phyloP scores from a whole-genome alignment of 306 rosid species.

The Macrotyloma uniflorum region DNA sequence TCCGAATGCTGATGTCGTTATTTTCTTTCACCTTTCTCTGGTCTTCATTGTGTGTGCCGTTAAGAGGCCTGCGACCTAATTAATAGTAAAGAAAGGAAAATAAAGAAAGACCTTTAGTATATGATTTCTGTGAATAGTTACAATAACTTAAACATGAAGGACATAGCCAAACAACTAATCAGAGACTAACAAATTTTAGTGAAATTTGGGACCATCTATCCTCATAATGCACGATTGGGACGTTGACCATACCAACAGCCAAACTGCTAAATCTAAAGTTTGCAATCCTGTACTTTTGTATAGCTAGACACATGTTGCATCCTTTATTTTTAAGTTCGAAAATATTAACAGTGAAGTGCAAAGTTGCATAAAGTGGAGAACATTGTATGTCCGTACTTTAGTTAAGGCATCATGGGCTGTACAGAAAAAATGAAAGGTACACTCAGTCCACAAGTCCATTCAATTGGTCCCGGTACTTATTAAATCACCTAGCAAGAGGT shows the following conservation, averaged over 20 bases:
- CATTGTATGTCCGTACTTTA: neutral
- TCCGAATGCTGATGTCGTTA: neutral
- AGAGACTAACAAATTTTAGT: neutral
- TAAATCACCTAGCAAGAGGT: constrained; percentile 34
- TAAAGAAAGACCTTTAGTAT: too few species aligned
- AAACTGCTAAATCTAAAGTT: too few species aligned
- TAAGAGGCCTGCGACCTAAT: too few species aligned
- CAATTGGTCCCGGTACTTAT: constrained; percentile 31
- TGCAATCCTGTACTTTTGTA: too few species aligned
- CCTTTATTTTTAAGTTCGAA: neutral
- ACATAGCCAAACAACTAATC: neutral
- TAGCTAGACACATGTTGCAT: neutral
- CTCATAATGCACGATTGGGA: too few species aligned
- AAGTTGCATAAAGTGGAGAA: neutral
- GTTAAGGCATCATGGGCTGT: neutral
- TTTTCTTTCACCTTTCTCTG: too few species aligned
- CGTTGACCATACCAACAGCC: too few species aligned
- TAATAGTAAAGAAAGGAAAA: too few species aligned
- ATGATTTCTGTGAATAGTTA: too few species aligned
- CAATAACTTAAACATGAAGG: neutral
- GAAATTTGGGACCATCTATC: neutral
- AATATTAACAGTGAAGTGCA: neutral
- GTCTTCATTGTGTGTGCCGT: too few species aligned
- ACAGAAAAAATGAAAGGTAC: constrained; percentile 19
- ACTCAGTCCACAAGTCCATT: constrained; percentile 13